Evolutionary conservation across 495 filamentous ascomycete genomes (phyloP).

Genomic region (Tuber magnatum): DNA sequence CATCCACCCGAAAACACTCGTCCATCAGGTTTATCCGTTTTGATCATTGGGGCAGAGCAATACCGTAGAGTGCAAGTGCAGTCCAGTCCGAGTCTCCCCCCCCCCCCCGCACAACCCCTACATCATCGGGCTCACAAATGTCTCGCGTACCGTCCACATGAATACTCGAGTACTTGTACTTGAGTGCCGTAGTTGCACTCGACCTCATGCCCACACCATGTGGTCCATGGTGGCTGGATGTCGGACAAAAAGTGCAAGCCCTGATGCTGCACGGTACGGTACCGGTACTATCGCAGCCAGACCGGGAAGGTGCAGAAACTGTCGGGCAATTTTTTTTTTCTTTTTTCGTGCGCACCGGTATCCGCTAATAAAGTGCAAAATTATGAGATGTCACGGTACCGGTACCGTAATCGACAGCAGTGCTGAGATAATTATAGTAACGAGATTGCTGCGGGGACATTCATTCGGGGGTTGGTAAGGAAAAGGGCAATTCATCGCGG

Average conservation of each 20-base stretch:
- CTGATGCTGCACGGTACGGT: too few species aligned
- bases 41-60: neutral
- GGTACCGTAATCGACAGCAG: neutral
- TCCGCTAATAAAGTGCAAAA: neutral
- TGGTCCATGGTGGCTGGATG: neutral
- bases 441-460: neutral
- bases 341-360: neutral
- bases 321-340: neutral
- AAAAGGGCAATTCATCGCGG: neutral
- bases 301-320: neutral
- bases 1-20: neutral
- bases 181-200: neutral
- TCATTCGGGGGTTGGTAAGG: neutral
- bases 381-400: neutral
- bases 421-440: constrained; percentile 2
- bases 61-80: neutral
- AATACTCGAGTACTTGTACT: neutral
- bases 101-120: neutral
- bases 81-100: too few species aligned
- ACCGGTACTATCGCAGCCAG: too few species aligned
- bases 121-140: neutral
- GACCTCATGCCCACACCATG: neutral
- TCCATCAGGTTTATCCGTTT: neutral
- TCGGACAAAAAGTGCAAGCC: neutral
- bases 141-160: neutral